Conservation (phyloP, 1,284 basidiomycete species). For the Calocybe gambosa region DNA sequence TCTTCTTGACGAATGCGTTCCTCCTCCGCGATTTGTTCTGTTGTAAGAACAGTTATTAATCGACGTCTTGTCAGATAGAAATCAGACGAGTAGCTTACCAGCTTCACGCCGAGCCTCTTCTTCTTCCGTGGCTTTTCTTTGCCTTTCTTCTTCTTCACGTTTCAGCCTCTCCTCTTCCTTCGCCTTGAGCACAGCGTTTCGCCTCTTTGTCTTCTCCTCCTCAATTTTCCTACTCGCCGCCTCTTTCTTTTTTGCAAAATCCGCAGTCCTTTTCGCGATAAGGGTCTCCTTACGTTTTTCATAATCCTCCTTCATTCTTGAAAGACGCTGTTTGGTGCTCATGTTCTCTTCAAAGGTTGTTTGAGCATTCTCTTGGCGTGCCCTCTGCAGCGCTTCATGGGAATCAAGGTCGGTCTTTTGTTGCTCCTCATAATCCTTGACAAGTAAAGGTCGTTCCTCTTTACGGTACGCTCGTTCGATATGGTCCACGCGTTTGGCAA, state of each 20-base stretch:
- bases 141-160: slow-evolving; percentile 44
- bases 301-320: slow-evolving; percentile 77
- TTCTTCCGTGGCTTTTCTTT: slow-evolving; percentile 41
- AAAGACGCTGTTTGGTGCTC: slow-evolving; percentile 73
- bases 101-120: slow-evolving; percentile 46
- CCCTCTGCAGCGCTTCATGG: slow-evolving; percentile 61
- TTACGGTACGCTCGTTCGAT: slow-evolving; percentile 94
- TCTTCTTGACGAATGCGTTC: slow-evolving; percentile 45
- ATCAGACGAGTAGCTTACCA: slow-evolving; percentile 33
- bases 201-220: slow-evolving; percentile 80
- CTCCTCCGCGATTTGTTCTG: slow-evolving; percentile 52
- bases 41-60: slow-evolving; percentile 3
- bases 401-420: slow-evolving; percentile 70
- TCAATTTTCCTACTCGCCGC: slow-evolving; percentile 70
- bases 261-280: slow-evolving; percentile 60
- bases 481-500: slow-evolving; percentile 91
- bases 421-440: slow-evolving; percentile 85
- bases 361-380: slow-evolving; percentile 57
- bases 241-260: slow-evolving; percentile 61
- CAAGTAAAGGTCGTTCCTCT: slow-evolving; percentile 86
- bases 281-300: slow-evolving; percentile 53
- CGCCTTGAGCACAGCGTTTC: slow-evolving; percentile 45
- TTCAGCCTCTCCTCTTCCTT: slow-evolving; percentile 53
- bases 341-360: slow-evolving; percentile 67
- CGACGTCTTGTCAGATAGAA: slow-evolving; percentile 1